Base-by-base conservation (phyloP, 2,329 filamentous ascomycete species). In the Ophiostoma quercus region DNA sequence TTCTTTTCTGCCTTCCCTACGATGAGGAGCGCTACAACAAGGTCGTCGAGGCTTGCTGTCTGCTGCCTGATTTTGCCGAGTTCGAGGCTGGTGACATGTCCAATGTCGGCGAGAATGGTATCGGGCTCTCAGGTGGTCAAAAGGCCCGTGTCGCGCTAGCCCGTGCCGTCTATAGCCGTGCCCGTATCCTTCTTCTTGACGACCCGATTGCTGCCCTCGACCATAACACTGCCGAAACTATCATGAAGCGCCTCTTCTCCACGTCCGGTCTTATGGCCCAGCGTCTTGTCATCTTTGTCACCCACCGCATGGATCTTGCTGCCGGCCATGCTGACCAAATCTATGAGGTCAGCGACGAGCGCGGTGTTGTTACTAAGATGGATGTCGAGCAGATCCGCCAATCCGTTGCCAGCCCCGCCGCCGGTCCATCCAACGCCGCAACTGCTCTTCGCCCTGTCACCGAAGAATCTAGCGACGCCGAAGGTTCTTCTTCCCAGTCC, bases 261-360 rank as follows among this genome's bases (percentile, higher is more conserved):
- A 74, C 76, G 1, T 76, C 76, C 9, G 73, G 73, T 3, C 72
- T 80, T n/a, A 77, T 76, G 72, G 83, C 84, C 25, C 85, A 85
- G 0, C 84, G 91, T 6, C 91, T 90, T 0, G 88, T 92, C 0
- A 85, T 95, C n/a, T 86, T 93, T 60, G 91, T 94, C 66, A 93
- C 92, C 0, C 90, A 93, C 76, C 84, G 89, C 51, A 89, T 94
- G n/a, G 89, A 94, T 72, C 80, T 97, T 11, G 91, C 92, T 71
- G 84, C 87, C 25, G 83, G 85, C n/a, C 82, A 93, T 62, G 91
- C 92, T 1, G 82, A 88, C 67, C 90, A 95, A 75, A 84, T 92
- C 19, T 79, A 97, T 11, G 87, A 93, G 70, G 83, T 97, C 11
- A 77, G 83, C 0, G 82, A 89, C 47, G 90, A 90, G 1, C 79